Conservation (phyloP, 2,329 filamentous ascomycete species). For the Trichoderma sp. region DNA sequence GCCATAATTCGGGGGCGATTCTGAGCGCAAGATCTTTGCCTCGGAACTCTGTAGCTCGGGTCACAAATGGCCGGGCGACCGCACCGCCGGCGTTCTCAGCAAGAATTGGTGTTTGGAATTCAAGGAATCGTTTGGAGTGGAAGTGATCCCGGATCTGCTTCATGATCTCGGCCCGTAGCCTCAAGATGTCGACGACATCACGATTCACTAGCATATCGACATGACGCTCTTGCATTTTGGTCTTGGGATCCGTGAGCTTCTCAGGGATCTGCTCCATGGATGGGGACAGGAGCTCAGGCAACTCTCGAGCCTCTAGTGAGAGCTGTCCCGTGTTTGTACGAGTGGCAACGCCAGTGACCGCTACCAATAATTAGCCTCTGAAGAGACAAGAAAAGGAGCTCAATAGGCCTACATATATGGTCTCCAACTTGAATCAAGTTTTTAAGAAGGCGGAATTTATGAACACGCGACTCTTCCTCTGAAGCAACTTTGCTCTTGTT, state of each 20-base stretch:
- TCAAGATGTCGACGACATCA: conserved; percentile 64
- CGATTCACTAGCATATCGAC: conserved; percentile 80
- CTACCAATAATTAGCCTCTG: conserved; percentile 40
- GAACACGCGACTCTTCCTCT: conserved; percentile 34
- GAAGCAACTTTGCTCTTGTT: conserved; percentile 55
- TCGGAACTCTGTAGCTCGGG: conserved; percentile 71
- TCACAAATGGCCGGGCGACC: conserved; percentile 80
- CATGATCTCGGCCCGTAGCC: conserved; percentile 71
- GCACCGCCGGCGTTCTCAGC: conserved; percentile 82
- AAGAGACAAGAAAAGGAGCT: conserved; percentile 15
- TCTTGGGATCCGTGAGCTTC: conserved; percentile 66
- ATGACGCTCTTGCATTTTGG: conserved; percentile 73
- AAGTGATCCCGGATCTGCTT: conserved; percentile 73
- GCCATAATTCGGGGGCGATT: conserved; percentile 91
- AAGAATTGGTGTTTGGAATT: conserved; percentile 89
- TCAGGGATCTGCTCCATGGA: conserved; percentile 76
- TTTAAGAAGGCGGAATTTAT: conserved; percentile 58
- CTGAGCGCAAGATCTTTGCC: conserved; percentile 71
- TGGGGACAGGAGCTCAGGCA: conserved; percentile 73
- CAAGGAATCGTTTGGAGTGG: conserved; percentile 68
- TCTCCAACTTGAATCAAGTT: conserved; percentile 76
- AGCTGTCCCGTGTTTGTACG: conserved; percentile 72
- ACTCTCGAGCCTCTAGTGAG: conserved; percentile 63
- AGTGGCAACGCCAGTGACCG: conserved; percentile 67
- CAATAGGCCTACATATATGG: conserved; percentile 65